A percentile compares a stretch with the other conserved stretches of the same genome.
These are phyloP conservation scores for Hura crepitans DNA, from an alignment of 441 rosid species.

Conservation along the genomic window DNA sequence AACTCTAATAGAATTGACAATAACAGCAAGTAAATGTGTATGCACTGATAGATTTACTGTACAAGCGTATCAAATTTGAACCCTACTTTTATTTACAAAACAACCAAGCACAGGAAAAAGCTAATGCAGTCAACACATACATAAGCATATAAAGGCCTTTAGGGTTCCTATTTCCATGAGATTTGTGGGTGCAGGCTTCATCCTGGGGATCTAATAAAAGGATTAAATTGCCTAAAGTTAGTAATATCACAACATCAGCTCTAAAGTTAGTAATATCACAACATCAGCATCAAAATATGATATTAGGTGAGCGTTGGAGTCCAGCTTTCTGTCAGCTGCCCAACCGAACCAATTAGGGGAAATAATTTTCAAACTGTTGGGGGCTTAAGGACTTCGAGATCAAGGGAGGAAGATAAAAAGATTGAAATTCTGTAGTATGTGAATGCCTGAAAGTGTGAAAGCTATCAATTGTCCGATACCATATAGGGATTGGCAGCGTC, in stretches of 20 bases:
- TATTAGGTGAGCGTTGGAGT: no score
- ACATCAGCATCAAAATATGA: constrained; percentile 14
- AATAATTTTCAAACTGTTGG: background rate
- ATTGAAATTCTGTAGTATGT: background rate
- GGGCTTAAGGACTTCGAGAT: background rate
- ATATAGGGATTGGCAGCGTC: constrained; percentile 6
- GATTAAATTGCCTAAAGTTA: background rate
- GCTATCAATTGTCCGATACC: background rate
- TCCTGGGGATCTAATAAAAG: background rate
- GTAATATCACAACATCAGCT: constrained; percentile 11
- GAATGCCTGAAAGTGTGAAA: background rate
- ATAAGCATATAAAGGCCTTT: constrained; percentile 9
- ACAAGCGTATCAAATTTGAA: constrained; percentile 14
- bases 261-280: constrained; percentile 11
- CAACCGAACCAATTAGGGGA: background rate
- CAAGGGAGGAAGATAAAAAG: background rate
- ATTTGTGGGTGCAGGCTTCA: background rate
- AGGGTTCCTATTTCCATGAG: background rate
- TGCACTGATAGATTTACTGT: constrained; percentile 7
- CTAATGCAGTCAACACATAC: constrained; percentile 10
- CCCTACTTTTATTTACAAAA: constrained; percentile 20
- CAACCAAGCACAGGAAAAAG: constrained; percentile 12
- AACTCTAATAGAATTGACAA: background rate
- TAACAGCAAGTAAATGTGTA: background rate
- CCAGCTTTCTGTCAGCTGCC: background rate